A percentile compares a stretch with the other conserved stretches of the same genome.
Evolutionary conservation across 495 filamentous ascomycete genomes (phyloP).

Genomic region (Bacidia rubella): DNA sequence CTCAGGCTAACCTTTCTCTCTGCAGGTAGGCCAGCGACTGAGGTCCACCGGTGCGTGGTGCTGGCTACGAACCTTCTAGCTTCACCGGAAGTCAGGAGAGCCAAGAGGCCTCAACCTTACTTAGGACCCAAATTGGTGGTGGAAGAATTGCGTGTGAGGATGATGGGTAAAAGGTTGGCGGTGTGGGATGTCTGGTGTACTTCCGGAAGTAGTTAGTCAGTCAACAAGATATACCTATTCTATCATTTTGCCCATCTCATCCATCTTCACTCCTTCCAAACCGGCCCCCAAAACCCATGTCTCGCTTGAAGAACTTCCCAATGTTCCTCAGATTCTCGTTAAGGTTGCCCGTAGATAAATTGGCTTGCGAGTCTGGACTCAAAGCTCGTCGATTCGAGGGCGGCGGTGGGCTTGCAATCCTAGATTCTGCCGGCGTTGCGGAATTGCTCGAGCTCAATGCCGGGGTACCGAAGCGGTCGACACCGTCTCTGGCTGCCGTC

Average conservation of each 20-base stretch:
- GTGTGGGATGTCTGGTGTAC: no score
- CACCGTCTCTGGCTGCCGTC: conserved; percentile 79
- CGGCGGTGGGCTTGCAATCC: conserved; percentile 15
- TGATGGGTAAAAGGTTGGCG: no score
- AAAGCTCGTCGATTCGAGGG: conserved; percentile 15
- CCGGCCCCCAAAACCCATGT: conserved; percentile 67
- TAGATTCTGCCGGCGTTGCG: conserved; percentile 13
- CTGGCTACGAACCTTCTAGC: conserved; percentile 1
- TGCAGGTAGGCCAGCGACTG: neutral
- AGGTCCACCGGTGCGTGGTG: conserved; percentile 1
- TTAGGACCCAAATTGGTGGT: no score
- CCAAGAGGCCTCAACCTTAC: conserved; percentile 1
- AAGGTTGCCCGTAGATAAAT: conserved; percentile 41
- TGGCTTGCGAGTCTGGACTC: conserved; percentile 23
- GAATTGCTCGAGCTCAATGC: conserved; percentile 25
- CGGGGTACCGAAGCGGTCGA: conserved; percentile 68
- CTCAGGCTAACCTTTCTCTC: neutral
- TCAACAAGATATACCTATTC: no score
- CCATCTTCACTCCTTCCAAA: conserved; percentile 48
- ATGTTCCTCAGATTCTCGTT: conserved; percentile 91
- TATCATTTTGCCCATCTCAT: no score
- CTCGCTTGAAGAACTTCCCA: conserved; percentile 88
- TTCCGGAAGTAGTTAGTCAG: no score
- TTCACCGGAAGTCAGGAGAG: neutral
- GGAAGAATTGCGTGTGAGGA: no score